A percentile compares a stretch with the other conserved stretches of the same genome.
Evolutionary conservation across 2,329 filamentous ascomycete species (phyloP).

Genomic region (Colletotrichum aenigma): DNA sequence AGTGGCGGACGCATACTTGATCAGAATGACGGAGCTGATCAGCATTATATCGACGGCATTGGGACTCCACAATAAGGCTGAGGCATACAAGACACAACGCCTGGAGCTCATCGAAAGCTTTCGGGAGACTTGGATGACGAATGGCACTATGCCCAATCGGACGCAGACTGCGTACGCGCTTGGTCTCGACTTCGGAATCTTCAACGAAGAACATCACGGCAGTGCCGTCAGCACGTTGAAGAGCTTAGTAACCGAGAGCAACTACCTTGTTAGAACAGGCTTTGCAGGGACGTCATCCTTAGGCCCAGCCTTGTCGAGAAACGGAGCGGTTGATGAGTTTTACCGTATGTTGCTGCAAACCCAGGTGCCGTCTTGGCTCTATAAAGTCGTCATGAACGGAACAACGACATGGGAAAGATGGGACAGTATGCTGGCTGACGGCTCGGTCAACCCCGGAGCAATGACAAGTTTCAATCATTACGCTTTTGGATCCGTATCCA

Average conservation of each 20-base stretch:
- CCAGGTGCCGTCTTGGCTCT: constrained; percentile 50
- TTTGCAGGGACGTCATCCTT: constrained; percentile 48
- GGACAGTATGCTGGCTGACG: constrained; percentile 50
- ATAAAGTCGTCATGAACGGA: constrained; percentile 48
- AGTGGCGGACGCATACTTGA: constrained; percentile 51
- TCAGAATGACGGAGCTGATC: constrained; percentile 43
- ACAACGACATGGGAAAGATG: constrained; percentile 58
- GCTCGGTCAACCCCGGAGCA: constrained; percentile 45
- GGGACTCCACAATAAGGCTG: constrained; percentile 27
- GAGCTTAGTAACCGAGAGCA: accelerated
- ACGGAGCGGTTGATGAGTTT: constrained; percentile 32
- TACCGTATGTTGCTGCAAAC: constrained; percentile 54
- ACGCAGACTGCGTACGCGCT: constrained; percentile 45
- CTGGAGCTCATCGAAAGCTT: constrained; percentile 28
- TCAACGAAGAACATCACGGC: constrained; percentile 22
- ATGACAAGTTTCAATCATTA: constrained; percentile 59
- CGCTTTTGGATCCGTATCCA: constrained; percentile 49
- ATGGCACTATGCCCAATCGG: constrained; percentile 33
- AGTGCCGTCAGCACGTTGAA: constrained; percentile 22
- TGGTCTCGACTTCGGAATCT: constrained; percentile 40
- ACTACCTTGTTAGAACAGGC: constrained; percentile 34
- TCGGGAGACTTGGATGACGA: constrained; percentile 33
- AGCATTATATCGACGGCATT: constrained; percentile 36
- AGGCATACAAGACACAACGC: constrained; percentile 24
- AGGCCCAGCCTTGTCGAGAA: constrained; percentile 30